Conservation (phyloP, 805 yeast genomes). For the Lachancea sp. region DNA sequence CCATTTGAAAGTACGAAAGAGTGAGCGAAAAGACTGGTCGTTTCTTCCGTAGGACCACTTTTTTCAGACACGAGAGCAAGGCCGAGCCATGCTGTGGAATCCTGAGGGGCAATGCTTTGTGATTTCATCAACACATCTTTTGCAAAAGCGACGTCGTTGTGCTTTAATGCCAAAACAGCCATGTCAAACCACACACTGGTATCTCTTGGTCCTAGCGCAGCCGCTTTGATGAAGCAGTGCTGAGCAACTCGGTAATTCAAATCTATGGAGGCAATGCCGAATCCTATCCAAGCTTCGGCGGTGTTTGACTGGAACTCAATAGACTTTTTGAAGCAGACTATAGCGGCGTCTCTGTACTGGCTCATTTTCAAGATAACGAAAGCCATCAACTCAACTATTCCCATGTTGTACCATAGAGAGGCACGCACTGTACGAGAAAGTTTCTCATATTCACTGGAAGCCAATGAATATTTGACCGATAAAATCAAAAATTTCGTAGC, state of each 20-base stretch:
- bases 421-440: constrained; percentile 47
- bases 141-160: constrained; percentile 68
- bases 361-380: constrained; percentile 29
- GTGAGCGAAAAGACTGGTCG: constrained; percentile 63
- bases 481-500: constrained; percentile 39
- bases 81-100: constrained; percentile 76
- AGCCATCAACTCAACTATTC: constrained; percentile 52
- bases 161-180: constrained; percentile 65
- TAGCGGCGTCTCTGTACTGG: constrained; percentile 44
- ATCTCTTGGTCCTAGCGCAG: constrained; percentile 61
- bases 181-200: constrained; percentile 72
- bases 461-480: constrained; percentile 42
- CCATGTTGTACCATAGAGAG: constrained; percentile 60
- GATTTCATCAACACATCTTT: constrained; percentile 64
- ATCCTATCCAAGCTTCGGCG: constrained; percentile 69
- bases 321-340: constrained; percentile 55
- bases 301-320: constrained; percentile 66
- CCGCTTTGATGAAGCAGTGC: constrained; percentile 85
- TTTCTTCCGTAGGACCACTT: constrained; percentile 42
- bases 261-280: constrained; percentile 69
- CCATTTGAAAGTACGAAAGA: constrained; percentile 76
- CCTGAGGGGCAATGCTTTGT: constrained; percentile 76
- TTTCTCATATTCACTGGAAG: constrained; percentile 11
- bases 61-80: constrained; percentile 60
- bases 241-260: constrained; percentile 71